A percentile compares a stretch with the other conserved stretches of the same genome.
Conservation (phyloP, 768 basidiomycete genomes). For the Rhizopogon roseolus region DNA sequence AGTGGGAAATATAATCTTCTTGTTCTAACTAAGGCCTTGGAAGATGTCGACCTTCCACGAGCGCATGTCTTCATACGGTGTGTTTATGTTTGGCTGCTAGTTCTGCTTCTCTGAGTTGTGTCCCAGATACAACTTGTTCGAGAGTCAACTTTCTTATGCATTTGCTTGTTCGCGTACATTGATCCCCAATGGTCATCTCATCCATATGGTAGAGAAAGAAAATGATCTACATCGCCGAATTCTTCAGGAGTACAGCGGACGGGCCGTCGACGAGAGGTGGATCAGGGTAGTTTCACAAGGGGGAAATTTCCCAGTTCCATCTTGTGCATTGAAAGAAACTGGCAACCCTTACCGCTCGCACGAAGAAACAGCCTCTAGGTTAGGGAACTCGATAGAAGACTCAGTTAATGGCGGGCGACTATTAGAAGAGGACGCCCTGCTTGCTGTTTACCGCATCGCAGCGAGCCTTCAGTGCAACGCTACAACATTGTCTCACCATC, state of each 20-base stretch:
- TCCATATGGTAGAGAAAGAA: conserved; percentile 60
- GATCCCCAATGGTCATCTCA: conserved; percentile 45
- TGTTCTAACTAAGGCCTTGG: conserved; percentile 51
- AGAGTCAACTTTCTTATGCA: conserved; percentile 58
- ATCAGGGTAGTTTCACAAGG: conserved; percentile 35
- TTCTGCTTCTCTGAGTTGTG: conserved; percentile 3
- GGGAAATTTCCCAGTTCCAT: conserved; percentile 37
- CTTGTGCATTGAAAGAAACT: conserved; percentile 35
- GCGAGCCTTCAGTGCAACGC: conserved; percentile 12
- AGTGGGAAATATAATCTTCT: conserved; percentile 60
- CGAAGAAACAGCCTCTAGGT: conserved; percentile 30
- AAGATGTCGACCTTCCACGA: conserved; percentile 57
- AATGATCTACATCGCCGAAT: conserved; percentile 52
- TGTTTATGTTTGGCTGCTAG: conserved; percentile 10
- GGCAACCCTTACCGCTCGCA: conserved; percentile 41
- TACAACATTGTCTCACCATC: conserved; percentile 4
- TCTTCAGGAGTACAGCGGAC: conserved; percentile 38
- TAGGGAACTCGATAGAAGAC: conserved; percentile 45
- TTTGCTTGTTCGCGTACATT: conserved; percentile 45
- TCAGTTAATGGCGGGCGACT: conserved; percentile 59
- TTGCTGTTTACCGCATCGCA: conserved; percentile 50
- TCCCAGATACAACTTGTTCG: conserved; percentile 54
- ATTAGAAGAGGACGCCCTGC: conserved; percentile 51
- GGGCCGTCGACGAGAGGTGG: conserved; percentile 46
- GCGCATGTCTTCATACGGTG: conserved; percentile 61